Base-by-base conservation (phyloP, 2,329 filamentous ascomycete genomes). In the Penicillium sp. region DNA sequence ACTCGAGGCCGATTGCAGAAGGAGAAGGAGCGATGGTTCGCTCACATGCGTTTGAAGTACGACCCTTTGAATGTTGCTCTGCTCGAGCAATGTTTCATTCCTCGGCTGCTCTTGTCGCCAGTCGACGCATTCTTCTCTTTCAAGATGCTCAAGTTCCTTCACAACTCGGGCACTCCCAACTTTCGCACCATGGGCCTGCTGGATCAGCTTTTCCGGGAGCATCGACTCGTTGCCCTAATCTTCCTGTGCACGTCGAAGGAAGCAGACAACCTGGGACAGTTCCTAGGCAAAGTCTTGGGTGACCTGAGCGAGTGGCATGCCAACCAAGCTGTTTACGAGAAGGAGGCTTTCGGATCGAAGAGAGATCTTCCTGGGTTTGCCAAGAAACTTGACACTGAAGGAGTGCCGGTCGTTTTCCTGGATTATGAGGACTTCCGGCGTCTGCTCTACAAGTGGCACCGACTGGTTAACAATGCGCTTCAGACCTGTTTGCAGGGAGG, bases 51-150 rank as follows among this genome's bases (percentile, higher is more conserved):
- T 60, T 79, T 83, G 22, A 89, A 87, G 67, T 78, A 83, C 40
- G 87, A 89, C 58, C 81, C 80, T 7, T 82, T 96, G 4, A 90
- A 94, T 54, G 87, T 92, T 67, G 83, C 86, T 3, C 78, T 99
- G 18, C 83, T 99, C 10, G 92, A 98, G 75, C 89, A 96, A 68
- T 99, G 95, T 72, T 87, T 99, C 65, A 77, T 98, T n/a, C 95
- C 95, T 10, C 89, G 95, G 43, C 82, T 96, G 18, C 83, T 95
- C 27, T 81, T 96, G 33, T 96, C 93, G 0, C 87, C 92, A 1
- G 84, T 90, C 51, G 95, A 99, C 73, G 91, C 94, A 0, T 91
- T 96, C 66, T 99, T 91, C 78, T 89, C 87, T 56, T 96, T 93
- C 76, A 87, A 88, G 64, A 89, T 98, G 79, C 81, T 98, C 70